Evolutionary conservation across 2,329 filamentous ascomycete species (phyloP), one percentile per base, ranked within the genome.

Genomic region (Exophiala viscosa): DNA sequence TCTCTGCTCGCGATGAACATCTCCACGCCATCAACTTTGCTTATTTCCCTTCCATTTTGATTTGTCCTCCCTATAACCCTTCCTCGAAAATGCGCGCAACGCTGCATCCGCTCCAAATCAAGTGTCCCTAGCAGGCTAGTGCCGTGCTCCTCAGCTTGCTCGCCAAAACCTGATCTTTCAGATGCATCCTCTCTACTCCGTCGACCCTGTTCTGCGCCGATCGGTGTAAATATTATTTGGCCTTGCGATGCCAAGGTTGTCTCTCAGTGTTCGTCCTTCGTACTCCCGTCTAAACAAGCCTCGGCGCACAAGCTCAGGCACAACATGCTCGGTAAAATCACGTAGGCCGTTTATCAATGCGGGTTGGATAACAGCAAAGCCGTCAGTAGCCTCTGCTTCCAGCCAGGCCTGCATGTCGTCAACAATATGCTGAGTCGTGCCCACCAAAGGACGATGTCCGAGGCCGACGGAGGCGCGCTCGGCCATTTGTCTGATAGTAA

Each of bases 271-370:
- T 1, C 69, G 71, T 1, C 78, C 79, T 43, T 74, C 67, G 57
- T 82, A 81, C 1, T 81, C 78, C 5, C 70, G 58, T 3, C 78
- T 67, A 62, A 80, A 81, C 1, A 81, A 53, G 0, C 77, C 77
- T 20, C 78, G 69, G 3, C 70, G 69, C 62, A 80, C 76, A 48
- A 81, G 59, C 61, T 79, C 77, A 1, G 77, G 77, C 7, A 81
- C 66, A 48, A 81, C 57, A 2, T 65, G 67, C 40, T 76, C 62
- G 0, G 69, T 69, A 5, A 80, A 74, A 59, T 76, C 77, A 14
- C 79, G 74, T 35, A 80, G 55, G 0, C 77, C 77, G 52, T 80
- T 70, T 0, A 76, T 77, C 40, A 80, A 45, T 60, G 75, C 79
- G 0, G 77, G 78, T 33, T 78, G 76, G 1, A 64, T 67, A 5